Base-by-base conservation (phyloP, 129 eudicot species). In the Calendula officinalis region DNA sequence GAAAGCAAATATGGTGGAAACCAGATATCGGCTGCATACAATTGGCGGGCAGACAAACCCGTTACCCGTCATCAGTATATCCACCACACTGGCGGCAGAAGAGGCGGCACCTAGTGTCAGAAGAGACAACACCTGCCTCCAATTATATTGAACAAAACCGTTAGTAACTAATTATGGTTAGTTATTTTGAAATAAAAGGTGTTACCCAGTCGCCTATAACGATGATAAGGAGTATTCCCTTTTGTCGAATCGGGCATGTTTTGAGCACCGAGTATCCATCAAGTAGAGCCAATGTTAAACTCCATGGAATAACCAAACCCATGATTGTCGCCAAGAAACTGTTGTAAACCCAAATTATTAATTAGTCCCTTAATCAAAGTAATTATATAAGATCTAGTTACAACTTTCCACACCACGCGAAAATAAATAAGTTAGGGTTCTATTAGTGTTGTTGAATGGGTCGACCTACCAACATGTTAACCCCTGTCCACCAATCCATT, bases 301-400 rank as follows among this genome's bases (percentile, higher is more conserved):
- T 89, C 94, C 96, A 89, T 43, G 96, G 96, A 41, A 89, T 83
- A 42, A 81, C 90, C 52, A 89, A 77, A 48, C 97, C 94, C 97
- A 89, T 85, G 37, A 85, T 71, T 8, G 97, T 89, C 60, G 85
- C 94, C 78, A 82, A 74, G 75, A 82, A 83, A 68, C 96, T 89
- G 86, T 0, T 56, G 34, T 1, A 22, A 2, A 22, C 30, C 30
- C 36, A 51, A 42, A 22, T 13, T 42, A 2, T 22, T 12, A 42
- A 40, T 27, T 49, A 3, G 12, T 4, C 10, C 4, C 45, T 22
- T 3, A 6, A 2, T 6, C 5, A 3, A 62, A 27, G 0, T 40
- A 15, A 4, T 39, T 15, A 35, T 44, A 22, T 22, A 22, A 0
- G 30, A n/a, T n/a, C n/a, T n/a, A 22, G 30, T 22, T 22, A 22